These are phyloP conservation scores for Fusarium tupiense DNA, from an alignment of 2,329 filamentous ascomycete species.

Conservation along the genomic window DNA sequence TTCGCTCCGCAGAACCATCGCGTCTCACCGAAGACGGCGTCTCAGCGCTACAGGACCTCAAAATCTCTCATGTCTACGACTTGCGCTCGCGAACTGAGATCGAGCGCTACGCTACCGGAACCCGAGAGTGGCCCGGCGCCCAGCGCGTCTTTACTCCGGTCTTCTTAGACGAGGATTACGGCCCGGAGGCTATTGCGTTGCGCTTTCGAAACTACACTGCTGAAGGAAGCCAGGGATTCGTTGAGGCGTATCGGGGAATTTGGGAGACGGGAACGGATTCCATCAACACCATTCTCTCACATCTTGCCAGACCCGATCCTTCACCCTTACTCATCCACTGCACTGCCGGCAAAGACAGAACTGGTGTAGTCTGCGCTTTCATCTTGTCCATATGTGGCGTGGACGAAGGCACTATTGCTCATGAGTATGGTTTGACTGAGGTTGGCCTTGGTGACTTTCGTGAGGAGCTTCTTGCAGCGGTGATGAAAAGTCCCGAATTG, in stretches of 20 bases:
- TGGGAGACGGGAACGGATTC: slow-evolving; percentile 60
- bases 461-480: slow-evolving; percentile 59
- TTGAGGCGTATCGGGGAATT: slow-evolving; percentile 71
- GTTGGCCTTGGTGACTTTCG: slow-evolving; percentile 65
- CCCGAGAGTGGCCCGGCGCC: slow-evolving; percentile 52
- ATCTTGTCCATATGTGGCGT: slow-evolving; percentile 72
- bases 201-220: slow-evolving; percentile 69
- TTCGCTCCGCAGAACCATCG: slow-evolving; percentile 75
- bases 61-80: slow-evolving; percentile 75
- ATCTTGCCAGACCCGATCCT: slow-evolving; percentile 58
- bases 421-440: slow-evolving; percentile 76
- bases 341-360: slow-evolving; percentile 81
- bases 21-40: slow-evolving; percentile 64
- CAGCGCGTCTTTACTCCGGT: slow-evolving; percentile 69
- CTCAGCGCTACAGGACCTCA: slow-evolving; percentile 60
- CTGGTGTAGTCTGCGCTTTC: slow-evolving; percentile 74
- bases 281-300: slow-evolving; percentile 64
- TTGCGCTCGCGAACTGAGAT: slow-evolving; percentile 72
- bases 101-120: slow-evolving; percentile 50
- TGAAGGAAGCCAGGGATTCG: slow-evolving; percentile 67
- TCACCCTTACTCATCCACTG: slow-evolving; percentile 74
- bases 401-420: slow-evolving; percentile 65
- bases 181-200: slow-evolving; percentile 69
- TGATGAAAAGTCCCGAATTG: slow-evolving; percentile 62
- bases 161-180: slow-evolving; percentile 69